Percentiles rank a stretch among this genome's conserved stretches.
These are phyloP conservation scores for Cercospora zeina DNA, from an alignment of 2,329 filamentous ascomycete genomes.

Conservation along the genomic window DNA sequence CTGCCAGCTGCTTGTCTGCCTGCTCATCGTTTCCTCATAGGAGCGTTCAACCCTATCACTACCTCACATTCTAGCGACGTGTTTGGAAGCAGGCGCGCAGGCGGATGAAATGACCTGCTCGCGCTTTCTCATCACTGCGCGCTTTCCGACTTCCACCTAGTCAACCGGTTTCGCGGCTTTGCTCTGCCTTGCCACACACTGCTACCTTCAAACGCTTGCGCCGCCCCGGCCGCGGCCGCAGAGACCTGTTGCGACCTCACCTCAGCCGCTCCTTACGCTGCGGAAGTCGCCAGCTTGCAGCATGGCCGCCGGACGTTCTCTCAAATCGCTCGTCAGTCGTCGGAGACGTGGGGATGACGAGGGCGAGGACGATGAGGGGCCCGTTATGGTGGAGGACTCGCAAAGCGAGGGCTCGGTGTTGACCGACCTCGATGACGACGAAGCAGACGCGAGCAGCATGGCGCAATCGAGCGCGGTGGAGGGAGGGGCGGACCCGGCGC, in stretches of 20 bases:
- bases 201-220: background rate
- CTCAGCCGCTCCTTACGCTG: constrained; percentile 19
- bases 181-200: constrained; percentile 2
- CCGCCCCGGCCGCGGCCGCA: background rate
- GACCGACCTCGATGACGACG: constrained; percentile 58
- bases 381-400: constrained; percentile 61
- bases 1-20: constrained; percentile 1
- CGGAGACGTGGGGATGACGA: constrained; percentile 70
- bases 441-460: constrained; percentile 36
- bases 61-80: constrained; percentile 13
- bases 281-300: constrained; percentile 25
- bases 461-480: constrained; percentile 30
- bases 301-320: constrained; percentile 56
- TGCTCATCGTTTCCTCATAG: constrained; percentile 12
- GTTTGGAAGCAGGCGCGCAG: constrained; percentile 9
- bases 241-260: constrained; percentile 8
- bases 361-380: constrained; percentile 63
- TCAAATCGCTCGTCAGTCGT: constrained; percentile 66
- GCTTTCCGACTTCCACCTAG: constrained; percentile 11
- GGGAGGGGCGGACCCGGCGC: constrained; percentile 24
- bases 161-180: background rate
- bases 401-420: constrained; percentile 61
- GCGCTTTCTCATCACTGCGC: constrained; percentile 11
- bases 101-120: constrained; percentile 16
- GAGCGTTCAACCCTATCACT: constrained; percentile 16